Conservation (phyloP, 2,329 filamentous ascomycete genomes). For the Clonostachys rhizophaga region DNA sequence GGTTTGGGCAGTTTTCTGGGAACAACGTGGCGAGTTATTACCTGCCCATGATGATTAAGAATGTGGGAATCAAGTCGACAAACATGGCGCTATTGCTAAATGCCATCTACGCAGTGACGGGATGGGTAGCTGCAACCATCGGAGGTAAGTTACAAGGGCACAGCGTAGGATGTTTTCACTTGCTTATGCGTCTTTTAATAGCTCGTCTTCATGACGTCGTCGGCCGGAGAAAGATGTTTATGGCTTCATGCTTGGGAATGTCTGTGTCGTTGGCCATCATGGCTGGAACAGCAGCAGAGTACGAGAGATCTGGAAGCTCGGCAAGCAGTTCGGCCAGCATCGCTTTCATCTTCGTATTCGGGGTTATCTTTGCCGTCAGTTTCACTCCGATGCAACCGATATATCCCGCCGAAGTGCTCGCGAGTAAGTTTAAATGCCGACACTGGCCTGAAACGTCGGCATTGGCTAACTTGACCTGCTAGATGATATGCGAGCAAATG, state of each 20-base stretch:
- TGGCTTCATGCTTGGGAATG: conserved; percentile 24
- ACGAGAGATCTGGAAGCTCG: conserved; percentile 12
- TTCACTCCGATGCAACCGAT: conserved; percentile 29
- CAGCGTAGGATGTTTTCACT: too few species aligned
- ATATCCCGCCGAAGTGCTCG: conserved; percentile 28
- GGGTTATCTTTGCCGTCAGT: conserved; percentile 21
- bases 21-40: conserved; percentile 23
- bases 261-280: conserved; percentile 24
- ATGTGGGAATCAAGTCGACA: conserved; percentile 26
- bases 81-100: conserved; percentile 28
- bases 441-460: too few species aligned
- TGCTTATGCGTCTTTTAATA: too few species aligned
- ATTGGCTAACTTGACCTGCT: too few species aligned
- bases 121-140: conserved; percentile 23
- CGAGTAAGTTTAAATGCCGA: conserved; percentile 12
- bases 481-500: conserved; percentile 24
- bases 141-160: conserved; percentile 6
- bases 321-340: conserved; percentile 22
- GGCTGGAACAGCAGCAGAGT: conserved; percentile 22
- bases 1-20: conserved; percentile 32
- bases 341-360: conserved; percentile 28
- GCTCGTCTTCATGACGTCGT: conserved; percentile 27
- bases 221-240: conserved; percentile 29
- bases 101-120: conserved; percentile 26
- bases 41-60: conserved; percentile 25